A percentile compares a stretch with the other conserved stretches of the same genome.
These are phyloP conservation scores for Eleusine indica DNA, from an alignment of 176 grass and related monocot species.

Conservation along the genomic window DNA sequence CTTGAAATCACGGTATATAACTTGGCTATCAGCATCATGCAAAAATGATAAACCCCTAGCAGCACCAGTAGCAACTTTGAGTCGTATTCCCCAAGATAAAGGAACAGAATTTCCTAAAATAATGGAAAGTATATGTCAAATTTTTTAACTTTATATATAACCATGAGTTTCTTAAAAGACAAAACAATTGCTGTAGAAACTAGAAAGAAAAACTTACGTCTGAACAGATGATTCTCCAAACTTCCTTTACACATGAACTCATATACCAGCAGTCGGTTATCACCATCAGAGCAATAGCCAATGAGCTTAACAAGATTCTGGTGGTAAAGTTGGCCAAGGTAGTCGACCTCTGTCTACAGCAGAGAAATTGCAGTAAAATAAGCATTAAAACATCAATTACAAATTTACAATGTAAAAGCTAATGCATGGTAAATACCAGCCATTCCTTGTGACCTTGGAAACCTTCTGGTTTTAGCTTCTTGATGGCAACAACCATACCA, in stretches of 20 bases:
- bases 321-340: constrained; percentile 85
- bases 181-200: background rate
- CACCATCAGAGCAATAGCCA: constrained; percentile 80
- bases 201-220: constrained; percentile 47
- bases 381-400: background rate
- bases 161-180: background rate
- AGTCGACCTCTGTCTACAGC: constrained; percentile 81
- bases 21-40: constrained; percentile 75
- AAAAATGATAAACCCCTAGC: constrained; percentile 90
- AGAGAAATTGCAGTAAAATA: background rate
- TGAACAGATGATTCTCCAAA: constrained; percentile 89
- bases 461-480: constrained; percentile 68
- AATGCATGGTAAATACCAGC: constrained; percentile 47
- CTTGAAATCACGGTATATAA: constrained; percentile 98
- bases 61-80: constrained; percentile 83
- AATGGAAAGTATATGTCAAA: background rate
- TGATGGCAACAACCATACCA: constrained; percentile 61
- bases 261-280: constrained; percentile 79
- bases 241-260: constrained; percentile 85
- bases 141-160: background rate
- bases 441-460: constrained; percentile 77
- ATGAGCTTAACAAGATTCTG: constrained; percentile 88
- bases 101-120: constrained; percentile 65
- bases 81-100: constrained; percentile 72
- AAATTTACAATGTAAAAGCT: constrained; percentile 28